phyloP scores from a whole-genome alignment of 2,329 filamentous ascomycete genomes.

The Fusarium sublunatum region DNA sequence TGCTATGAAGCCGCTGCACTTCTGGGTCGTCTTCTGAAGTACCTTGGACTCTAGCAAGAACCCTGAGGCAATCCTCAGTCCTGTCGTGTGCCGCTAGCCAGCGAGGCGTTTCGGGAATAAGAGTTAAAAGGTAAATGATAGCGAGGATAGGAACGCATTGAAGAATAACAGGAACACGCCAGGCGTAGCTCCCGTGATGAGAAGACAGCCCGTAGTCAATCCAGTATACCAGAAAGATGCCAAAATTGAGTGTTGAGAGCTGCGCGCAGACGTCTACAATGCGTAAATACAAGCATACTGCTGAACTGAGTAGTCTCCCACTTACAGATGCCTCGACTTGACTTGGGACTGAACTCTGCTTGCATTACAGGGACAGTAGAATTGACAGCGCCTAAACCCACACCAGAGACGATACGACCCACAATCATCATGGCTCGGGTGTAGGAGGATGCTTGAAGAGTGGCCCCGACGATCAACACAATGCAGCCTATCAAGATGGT shows the following conservation, averaged over 20 bases:
- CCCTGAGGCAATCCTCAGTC: constrained; percentile 51
- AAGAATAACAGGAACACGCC: constrained; percentile 56
- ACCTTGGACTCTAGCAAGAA: constrained; percentile 53
- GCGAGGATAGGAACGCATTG: constrained; percentile 55
- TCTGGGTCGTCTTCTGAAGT: constrained; percentile 37
- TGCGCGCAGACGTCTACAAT: constrained; percentile 57
- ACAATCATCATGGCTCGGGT: constrained; percentile 58
- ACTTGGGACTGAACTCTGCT: constrained; percentile 56
- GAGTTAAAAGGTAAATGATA: constrained; percentile 52
- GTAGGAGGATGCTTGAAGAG: constrained; percentile 58
- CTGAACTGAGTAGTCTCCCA: background rate
- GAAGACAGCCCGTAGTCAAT: constrained; percentile 57
- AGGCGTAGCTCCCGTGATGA: constrained; percentile 49
- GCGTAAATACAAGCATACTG: background rate
- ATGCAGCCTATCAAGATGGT: constrained; percentile 56
- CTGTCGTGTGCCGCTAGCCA: constrained; percentile 56
- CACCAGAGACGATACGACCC: constrained; percentile 59
- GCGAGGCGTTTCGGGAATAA: constrained; percentile 58
- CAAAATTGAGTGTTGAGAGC: constrained; percentile 60
- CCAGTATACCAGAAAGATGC: constrained; percentile 59
- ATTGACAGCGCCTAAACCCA: constrained; percentile 60
- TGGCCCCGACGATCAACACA: constrained; percentile 59
- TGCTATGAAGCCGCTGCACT: constrained; percentile 43
- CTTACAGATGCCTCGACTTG: constrained; percentile 51
- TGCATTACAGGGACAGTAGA: constrained; percentile 58